phyloP scores from a whole-genome alignment of 1,284 basidiomycete species.

The Blastosporella zonata region DNA sequence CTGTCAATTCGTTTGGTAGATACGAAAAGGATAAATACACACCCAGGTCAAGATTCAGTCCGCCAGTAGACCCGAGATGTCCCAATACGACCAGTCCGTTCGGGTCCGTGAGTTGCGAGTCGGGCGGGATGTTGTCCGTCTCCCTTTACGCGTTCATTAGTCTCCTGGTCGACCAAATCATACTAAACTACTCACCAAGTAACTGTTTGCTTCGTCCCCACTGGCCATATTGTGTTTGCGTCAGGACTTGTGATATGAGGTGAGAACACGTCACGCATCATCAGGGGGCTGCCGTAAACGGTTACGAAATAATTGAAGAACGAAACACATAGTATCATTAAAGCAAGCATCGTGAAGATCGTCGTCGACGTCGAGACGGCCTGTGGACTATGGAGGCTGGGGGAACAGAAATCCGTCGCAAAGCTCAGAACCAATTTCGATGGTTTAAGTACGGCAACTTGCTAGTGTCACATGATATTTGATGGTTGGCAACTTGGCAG shows the following conservation, averaged over 20 bases:
- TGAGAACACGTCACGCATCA: slow-evolving; percentile 46
- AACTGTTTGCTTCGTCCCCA: slow-evolving; percentile 50
- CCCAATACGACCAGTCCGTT: slow-evolving; percentile 54
- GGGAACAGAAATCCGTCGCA: background rate
- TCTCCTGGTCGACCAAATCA: background rate
- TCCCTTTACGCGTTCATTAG: slow-evolving; percentile 39
- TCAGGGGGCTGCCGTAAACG: slow-evolving; percentile 35
- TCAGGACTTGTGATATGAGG: slow-evolving; percentile 59
- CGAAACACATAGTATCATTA: slow-evolving; percentile 33
- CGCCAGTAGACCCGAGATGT: slow-evolving; percentile 38
- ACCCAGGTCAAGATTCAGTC: slow-evolving; percentile 55
- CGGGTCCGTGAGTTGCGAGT: slow-evolving; percentile 43
- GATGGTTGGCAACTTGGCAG: background rate
- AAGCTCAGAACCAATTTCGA: too few species aligned
- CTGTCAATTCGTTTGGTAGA: background rate
- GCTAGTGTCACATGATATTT: background rate
- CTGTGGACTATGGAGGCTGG: background rate
- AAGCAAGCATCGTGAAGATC: slow-evolving; percentile 32
- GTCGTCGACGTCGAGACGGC: slow-evolving; percentile 4
- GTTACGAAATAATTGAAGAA: slow-evolving; percentile 29
- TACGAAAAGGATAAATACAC: slow-evolving; percentile 24
- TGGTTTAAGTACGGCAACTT: background rate
- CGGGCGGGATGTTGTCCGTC: slow-evolving; percentile 45
- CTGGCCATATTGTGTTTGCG: slow-evolving; percentile 48
- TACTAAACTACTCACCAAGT: slow-evolving; percentile 47